A percentile compares a stretch with the other conserved stretches of the same genome.
These are phyloP conservation scores for Vaccinium darrowii DNA, from an alignment of 148 eudicot genomes.

Conservation along the genomic window DNA sequence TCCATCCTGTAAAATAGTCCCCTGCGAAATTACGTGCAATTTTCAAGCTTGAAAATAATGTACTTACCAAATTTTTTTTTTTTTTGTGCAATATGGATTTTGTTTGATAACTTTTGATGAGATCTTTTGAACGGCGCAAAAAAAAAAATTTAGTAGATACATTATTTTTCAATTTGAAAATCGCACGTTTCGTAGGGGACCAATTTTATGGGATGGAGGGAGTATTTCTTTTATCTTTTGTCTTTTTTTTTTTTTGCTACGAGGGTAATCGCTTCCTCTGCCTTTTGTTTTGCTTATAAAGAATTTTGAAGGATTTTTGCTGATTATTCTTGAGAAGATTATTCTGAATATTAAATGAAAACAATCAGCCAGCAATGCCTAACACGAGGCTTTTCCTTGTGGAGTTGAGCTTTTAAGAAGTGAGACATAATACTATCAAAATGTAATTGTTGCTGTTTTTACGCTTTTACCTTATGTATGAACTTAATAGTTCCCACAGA, in stretches of 20 bases:
- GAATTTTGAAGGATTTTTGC: not conserved
- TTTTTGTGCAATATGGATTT: too few species aligned
- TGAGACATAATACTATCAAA: not conserved
- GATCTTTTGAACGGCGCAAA: too few species aligned
- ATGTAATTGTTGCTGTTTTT: not conserved
- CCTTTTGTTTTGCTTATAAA: not conserved
- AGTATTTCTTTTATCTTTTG: not conserved
- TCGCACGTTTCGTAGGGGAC: too few species aligned
- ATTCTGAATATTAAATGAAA: not conserved
- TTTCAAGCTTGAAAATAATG: too few species aligned
- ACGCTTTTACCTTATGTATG: conserved; percentile 24
- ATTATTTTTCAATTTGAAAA: too few species aligned
- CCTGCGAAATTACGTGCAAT: too few species aligned
- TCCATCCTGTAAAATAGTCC: too few species aligned
- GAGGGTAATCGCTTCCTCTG: not conserved
- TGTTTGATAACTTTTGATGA: too few species aligned
- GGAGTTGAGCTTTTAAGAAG: not conserved
- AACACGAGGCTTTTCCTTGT: not conserved
- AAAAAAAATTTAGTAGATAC: too few species aligned
- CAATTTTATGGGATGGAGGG: too few species aligned
- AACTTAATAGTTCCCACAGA: conserved; percentile 64
- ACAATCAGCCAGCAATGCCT: not conserved
- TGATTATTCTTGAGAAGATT: not conserved
- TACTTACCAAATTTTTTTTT: too few species aligned
- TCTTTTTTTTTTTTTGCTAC: not conserved